Conservation (phyloP, 2,329 filamentous ascomycete genomes). For the Monosporascus ibericus region DNA sequence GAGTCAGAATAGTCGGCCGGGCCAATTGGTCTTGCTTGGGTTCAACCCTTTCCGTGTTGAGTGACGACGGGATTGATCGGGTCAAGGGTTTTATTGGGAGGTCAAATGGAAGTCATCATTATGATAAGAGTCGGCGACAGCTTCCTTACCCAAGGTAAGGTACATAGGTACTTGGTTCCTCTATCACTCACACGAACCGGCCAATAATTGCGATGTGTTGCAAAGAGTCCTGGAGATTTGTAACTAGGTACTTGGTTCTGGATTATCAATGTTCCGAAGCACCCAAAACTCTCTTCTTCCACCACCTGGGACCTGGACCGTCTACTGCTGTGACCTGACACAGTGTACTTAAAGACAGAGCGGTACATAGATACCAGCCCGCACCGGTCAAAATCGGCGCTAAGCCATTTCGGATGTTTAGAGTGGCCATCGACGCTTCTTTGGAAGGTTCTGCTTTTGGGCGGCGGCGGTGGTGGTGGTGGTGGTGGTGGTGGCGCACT, state of each 20-base stretch:
- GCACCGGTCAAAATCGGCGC: not conserved
- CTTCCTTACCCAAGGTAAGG: not conserved
- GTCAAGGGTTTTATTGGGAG: not conserved
- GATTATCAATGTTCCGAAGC: not conserved
- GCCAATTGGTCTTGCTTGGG: constrained; percentile 36
- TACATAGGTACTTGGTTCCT: not conserved
- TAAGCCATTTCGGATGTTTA: not conserved
- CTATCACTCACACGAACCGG: not conserved
- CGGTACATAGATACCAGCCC: too few relatives aligned
- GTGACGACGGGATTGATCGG: not conserved
- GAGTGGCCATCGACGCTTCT: not conserved
- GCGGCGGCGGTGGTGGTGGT: not conserved
- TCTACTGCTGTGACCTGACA: too few relatives aligned
- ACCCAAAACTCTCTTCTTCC: too few relatives aligned
- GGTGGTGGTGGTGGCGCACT: not conserved
- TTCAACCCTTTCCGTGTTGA: constrained; percentile 5
- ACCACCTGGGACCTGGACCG: too few relatives aligned
- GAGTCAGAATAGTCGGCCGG: constrained; percentile 25
- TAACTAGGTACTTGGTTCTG: not conserved
- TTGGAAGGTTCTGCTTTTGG: not conserved
- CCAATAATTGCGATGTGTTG: not conserved
- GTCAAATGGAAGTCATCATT: too few relatives aligned
- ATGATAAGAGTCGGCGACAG: too few relatives aligned
- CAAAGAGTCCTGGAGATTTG: not conserved
- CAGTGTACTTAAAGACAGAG: too few relatives aligned